Conservation (phyloP, 768 basidiomycete genomes). For the Termitomyces sp. region DNA sequence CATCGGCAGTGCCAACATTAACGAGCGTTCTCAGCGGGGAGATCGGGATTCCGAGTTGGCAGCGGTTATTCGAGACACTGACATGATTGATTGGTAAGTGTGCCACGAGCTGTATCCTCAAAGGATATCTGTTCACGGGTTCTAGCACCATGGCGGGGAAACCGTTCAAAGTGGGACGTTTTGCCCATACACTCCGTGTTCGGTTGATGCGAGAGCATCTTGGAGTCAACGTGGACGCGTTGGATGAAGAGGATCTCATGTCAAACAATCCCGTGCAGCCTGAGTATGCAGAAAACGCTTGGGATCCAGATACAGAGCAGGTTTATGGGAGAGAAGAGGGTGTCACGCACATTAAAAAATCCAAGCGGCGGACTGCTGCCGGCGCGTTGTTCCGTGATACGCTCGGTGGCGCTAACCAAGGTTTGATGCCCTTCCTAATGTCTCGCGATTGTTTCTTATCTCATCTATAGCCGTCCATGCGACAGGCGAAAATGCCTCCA, state of each 20-base stretch:
- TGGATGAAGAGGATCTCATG: constrained; percentile 73
- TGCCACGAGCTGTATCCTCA: not conserved
- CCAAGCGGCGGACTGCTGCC: constrained; percentile 26
- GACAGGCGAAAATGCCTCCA: constrained; percentile 30
- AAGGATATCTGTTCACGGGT: not conserved
- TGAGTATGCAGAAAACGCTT: constrained; percentile 49
- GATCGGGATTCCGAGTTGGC: constrained; percentile 97
- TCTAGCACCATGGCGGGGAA: constrained; percentile 87
- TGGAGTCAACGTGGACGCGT: constrained; percentile 88
- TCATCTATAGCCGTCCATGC: constrained; percentile 33
- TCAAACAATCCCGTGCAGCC: constrained; percentile 43
- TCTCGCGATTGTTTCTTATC: not conserved
- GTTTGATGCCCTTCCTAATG: constrained; percentile 25
- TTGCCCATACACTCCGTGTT: constrained; percentile 90
- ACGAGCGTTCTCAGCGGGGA: constrained; percentile 92
- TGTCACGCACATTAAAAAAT: constrained; percentile 36
- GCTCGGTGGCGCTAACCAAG: constrained; percentile 40
- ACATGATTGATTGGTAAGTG: constrained; percentile 86
- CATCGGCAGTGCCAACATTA: constrained; percentile 96
- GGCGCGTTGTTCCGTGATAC: constrained; percentile 29
- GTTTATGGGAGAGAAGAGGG: constrained; percentile 36
- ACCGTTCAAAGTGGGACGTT: constrained; percentile 94
- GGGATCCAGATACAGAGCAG: constrained; percentile 77
- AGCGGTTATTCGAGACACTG: constrained; percentile 90
- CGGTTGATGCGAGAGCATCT: constrained; percentile 96